A percentile compares a stretch with the other conserved stretches of the same genome.
Evolutionary conservation across 352 stramenopile species (phyloP).

Genomic region (Phytophthora foliorum): DNA sequence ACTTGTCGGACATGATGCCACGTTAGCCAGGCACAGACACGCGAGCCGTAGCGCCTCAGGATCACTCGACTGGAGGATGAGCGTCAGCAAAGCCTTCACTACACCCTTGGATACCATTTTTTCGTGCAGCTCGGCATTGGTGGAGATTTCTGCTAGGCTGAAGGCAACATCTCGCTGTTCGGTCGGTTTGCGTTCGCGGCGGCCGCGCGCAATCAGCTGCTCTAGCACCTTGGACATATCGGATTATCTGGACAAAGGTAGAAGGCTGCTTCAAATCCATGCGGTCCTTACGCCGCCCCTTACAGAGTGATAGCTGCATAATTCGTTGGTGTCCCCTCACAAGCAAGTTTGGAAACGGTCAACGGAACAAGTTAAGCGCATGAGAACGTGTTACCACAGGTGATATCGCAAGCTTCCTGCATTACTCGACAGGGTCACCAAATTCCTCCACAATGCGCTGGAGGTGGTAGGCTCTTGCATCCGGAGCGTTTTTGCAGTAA

Average conservation of each 20-base stretch:
- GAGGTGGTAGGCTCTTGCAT: conserved; percentile 67
- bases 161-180: conserved; percentile 97
- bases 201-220: conserved; percentile 95
- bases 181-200: conserved; percentile 93
- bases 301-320: conserved; percentile 18
- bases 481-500: conserved; percentile 74
- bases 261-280: not conserved
- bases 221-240: conserved; percentile 95
- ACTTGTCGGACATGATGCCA: conserved; percentile 88
- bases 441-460: conserved; percentile 74
- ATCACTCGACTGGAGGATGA: conserved; percentile 94
- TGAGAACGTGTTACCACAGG: conserved; percentile 22
- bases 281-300: not conserved
- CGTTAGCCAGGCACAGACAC: conserved; percentile 96
- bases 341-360: conserved; percentile 34
- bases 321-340: conserved; percentile 27
- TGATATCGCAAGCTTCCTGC: conserved; percentile 16
- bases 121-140: conserved; percentile 93
- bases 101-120: conserved; percentile 96
- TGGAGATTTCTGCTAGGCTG: conserved; percentile 96
- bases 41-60: conserved; percentile 94
- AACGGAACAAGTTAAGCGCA: conserved; percentile 18
- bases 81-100: conserved; percentile 91
- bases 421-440: conserved; percentile 32
- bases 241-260: not conserved